Conservation (phyloP, 805 yeast species). For the Candida glaebosa region DNA sequence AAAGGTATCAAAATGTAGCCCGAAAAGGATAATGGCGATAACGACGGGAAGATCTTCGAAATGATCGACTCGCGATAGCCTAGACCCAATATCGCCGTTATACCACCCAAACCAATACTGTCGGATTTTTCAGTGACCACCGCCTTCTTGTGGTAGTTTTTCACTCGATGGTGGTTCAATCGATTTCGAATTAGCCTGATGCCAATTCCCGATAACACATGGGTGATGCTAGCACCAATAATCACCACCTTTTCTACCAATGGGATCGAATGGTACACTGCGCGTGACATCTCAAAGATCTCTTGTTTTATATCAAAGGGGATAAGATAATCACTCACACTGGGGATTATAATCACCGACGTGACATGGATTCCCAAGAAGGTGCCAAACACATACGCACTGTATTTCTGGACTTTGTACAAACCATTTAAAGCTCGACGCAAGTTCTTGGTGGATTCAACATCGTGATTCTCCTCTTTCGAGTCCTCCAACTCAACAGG, state of each 20-base stretch:
- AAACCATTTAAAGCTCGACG: slow-evolving; percentile 12
- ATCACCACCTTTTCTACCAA: slow-evolving; percentile 48
- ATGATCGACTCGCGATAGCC: slow-evolving; percentile 49
- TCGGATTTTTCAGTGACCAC: slow-evolving; percentile 37
- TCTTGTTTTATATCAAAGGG: slow-evolving; percentile 43
- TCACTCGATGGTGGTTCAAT: slow-evolving; percentile 6
- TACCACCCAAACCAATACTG: slow-evolving; percentile 59
- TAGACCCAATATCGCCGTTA: slow-evolving; percentile 51
- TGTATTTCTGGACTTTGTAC: slow-evolving; percentile 48
- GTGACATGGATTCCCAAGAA: slow-evolving; percentile 58
- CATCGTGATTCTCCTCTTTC: neutral
- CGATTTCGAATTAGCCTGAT: slow-evolving; percentile 27
- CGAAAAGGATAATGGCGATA: slow-evolving; percentile 54
- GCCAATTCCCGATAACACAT: slow-evolving; percentile 51
- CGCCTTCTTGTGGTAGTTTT: slow-evolving; percentile 8
- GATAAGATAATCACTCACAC: slow-evolving; percentile 38
- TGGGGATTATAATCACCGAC: slow-evolving; percentile 54
- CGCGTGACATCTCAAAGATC: slow-evolving; percentile 55
- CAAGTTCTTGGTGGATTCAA: slow-evolving; percentile 8
- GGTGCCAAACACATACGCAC: slow-evolving; percentile 53
- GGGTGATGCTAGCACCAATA: slow-evolving; percentile 44
- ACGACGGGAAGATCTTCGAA: slow-evolving; percentile 41
- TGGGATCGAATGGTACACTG: slow-evolving; percentile 52
- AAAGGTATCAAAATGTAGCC: slow-evolving; percentile 54
- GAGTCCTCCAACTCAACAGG: slow-evolving; percentile 4